Evolutionary conservation across 2,329 filamentous ascomycete species (phyloP).

Genomic region (Phaeosphaeriaceae sp.): DNA sequence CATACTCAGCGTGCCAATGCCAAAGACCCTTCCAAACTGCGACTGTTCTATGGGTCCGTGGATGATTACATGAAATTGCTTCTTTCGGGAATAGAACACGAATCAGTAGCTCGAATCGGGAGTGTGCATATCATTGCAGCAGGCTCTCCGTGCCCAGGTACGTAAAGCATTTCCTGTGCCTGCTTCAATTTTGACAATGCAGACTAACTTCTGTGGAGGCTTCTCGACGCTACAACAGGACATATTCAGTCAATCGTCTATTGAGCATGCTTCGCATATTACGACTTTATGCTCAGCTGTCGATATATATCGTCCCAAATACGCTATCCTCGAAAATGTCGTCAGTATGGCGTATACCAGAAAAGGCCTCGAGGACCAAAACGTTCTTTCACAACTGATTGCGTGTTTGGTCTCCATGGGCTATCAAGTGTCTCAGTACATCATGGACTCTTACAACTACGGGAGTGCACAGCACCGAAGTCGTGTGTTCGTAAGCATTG

Average conservation of each 20-base stretch:
- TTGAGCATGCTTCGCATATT: constrained; percentile 78
- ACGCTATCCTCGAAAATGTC: constrained; percentile 81
- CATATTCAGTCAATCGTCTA: constrained; percentile 62
- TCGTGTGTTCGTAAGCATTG: constrained; percentile 75
- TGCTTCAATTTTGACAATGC: background rate
- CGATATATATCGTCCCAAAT: constrained; percentile 78
- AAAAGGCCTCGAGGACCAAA: constrained; percentile 59
- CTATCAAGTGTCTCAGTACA: constrained; percentile 75
- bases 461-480: constrained; percentile 72
- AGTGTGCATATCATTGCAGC: constrained; percentile 74
- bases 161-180: background rate
- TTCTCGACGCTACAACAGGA: constrained; percentile 72
- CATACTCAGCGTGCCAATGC: constrained; percentile 78
- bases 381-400: constrained; percentile 76
- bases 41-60: constrained; percentile 74
- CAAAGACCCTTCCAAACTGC: constrained; percentile 48
- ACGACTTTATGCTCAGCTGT: constrained; percentile 78
- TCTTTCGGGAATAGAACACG: constrained; percentile 58
- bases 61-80: constrained; percentile 69
- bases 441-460: constrained; percentile 73
- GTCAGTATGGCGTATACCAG: constrained; percentile 66
- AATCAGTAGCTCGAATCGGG: constrained; percentile 64
- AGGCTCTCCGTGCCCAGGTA: constrained; percentile 74
- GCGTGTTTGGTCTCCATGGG: constrained; percentile 77
- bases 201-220: constrained; percentile 48